Conservation (phyloP, 106 monocot species). For the Dioscorea alata region DNA sequence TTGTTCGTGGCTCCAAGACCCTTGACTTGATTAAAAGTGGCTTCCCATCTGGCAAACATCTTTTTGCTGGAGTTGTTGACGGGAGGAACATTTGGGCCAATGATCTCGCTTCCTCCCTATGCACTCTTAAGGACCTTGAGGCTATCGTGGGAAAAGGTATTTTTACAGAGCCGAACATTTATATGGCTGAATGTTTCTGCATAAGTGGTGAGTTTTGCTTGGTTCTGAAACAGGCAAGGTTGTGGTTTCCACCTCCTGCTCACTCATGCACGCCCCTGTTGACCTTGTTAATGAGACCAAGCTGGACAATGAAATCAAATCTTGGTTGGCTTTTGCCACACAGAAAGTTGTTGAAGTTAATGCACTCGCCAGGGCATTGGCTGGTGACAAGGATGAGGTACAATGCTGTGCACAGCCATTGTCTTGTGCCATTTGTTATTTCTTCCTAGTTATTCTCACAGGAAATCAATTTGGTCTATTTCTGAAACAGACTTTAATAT, state of each 20-base stretch:
- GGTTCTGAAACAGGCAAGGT: slow-evolving; percentile 1
- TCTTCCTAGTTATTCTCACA: not conserved
- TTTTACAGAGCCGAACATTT: not conserved
- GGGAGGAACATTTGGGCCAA: slow-evolving; percentile 24
- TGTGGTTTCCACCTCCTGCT: slow-evolving; percentile 24
- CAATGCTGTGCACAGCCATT: not conserved
- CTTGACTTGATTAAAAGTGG: slow-evolving; percentile 13
- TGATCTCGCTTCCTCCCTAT: slow-evolving; percentile 16
- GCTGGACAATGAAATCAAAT: slow-evolving; percentile 21
- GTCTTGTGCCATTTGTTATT: not conserved
- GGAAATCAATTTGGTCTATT: not conserved
- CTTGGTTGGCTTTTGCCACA: slow-evolving; percentile 24
- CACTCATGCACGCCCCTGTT: slow-evolving; percentile 18
- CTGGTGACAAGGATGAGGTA: not conserved
- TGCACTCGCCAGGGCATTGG: slow-evolving; percentile 13
- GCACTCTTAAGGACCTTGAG: slow-evolving; percentile 10
- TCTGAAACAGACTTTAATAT: not conserved
- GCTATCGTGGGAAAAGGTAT: slow-evolving; percentile 19
- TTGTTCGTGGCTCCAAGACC: slow-evolving; percentile 12
- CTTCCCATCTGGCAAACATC: slow-evolving; percentile 11
- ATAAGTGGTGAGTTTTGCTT: not conserved
- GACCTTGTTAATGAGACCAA: slow-evolving; percentile 19
- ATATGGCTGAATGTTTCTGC: not conserved
- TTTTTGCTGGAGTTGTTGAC: slow-evolving; percentile 18
- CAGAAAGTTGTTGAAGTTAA: slow-evolving; percentile 18